Percentiles rank a stretch among this genome's conserved stretches.
Conservation (phyloP, 371 early-diverging fungal genomes). For the Syncephalastrum contaminatum region DNA sequence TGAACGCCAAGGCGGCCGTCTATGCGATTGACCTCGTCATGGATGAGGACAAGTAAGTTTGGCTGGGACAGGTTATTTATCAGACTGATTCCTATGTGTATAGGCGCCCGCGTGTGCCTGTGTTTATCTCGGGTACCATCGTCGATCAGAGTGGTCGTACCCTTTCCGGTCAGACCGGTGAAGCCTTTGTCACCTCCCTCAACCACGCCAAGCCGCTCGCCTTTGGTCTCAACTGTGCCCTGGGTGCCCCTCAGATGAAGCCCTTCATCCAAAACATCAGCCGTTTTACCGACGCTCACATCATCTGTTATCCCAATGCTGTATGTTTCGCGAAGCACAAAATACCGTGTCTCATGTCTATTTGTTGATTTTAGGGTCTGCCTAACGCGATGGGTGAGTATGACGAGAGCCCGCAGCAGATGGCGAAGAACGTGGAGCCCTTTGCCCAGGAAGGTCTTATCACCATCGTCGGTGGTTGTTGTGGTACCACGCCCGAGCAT, state of each 20-base stretch:
- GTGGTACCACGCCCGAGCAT: slow-evolving; percentile 93
- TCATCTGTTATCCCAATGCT: slow-evolving; percentile 95
- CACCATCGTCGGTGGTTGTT: slow-evolving; percentile 95
- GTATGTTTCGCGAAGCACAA: slow-evolving; percentile 32
- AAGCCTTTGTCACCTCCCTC: slow-evolving; percentile 88
- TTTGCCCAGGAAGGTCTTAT: slow-evolving; percentile 90
- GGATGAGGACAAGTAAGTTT: slow-evolving; percentile 61
- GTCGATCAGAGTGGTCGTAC: slow-evolving; percentile 95
- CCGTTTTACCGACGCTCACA: slow-evolving; percentile 73
- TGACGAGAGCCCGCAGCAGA: slow-evolving; percentile 84
- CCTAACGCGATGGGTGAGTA: slow-evolving; percentile 89
- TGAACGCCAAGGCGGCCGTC: slow-evolving; percentile 92
- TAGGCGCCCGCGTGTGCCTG: slow-evolving; percentile 73
- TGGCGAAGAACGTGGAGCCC: slow-evolving; percentile 79
- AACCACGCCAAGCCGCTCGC: slow-evolving; percentile 82
- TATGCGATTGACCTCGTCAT: slow-evolving; percentile 87
- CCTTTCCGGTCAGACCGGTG: slow-evolving; percentile 93
- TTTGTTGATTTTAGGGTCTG: slow-evolving; percentile 52
- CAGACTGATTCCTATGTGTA: not conserved
- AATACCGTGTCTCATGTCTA: not conserved
- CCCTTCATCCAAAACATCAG: slow-evolving; percentile 91
- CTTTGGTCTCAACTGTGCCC: slow-evolving; percentile 93
- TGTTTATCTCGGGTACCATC: slow-evolving; percentile 96
- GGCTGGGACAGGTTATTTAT: not conserved
- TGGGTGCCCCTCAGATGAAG: slow-evolving; percentile 94